Base-by-base conservation (phyloP, 2,329 filamentous ascomycete species). In the Scedosporium boydii region DNA sequence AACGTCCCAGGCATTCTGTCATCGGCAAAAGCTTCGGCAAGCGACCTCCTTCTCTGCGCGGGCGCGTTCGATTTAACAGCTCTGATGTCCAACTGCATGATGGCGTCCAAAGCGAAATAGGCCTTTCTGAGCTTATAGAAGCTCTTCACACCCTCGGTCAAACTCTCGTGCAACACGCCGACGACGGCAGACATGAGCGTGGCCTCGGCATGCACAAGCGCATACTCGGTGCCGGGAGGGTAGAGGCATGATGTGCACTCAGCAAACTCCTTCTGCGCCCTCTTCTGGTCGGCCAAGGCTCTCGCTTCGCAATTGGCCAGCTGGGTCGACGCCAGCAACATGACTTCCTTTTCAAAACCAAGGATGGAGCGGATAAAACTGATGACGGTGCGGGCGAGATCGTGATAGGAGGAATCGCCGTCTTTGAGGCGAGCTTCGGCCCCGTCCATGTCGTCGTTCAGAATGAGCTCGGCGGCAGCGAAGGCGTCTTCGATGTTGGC, bases 121-220 rank as follows among this genome's bases (percentile, higher is more conserved):
- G 93, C 93, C 72, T 96, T 96, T 65, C 93, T 83, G 68, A 98
- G 76, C 74, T 95, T 96, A 71, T 96, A 96, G 70, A 98, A 98
- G 5, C 91, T 91, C 74, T 88, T 91, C 73, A 98, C 84, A 16
- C 87, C 91, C 73, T 98, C 95, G 0, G 93, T 93, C 68, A 98
- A 76, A 71, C 90, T 96, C 77, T 98, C 95, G 67, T 96, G 96
- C 68, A 98, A 77, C 16, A 98, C 90, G 0, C 87, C 91, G 0
- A 97, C 87, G 1, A 99, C 88, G 0, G 93, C 93, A 63, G 85
- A 84, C 88, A 97, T 96, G 65, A 97, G 80, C 74, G 96, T 91
- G 1, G 91, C 85, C 76, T 97, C 87, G 4, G 92, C 90, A 64
- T 91, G 85, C 64, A 91, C 90, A 3, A 98, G 79, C 2, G 90